Conservation (phyloP, 1,284 basidiomycete species). For the Cryptococcus sp. region DNA sequence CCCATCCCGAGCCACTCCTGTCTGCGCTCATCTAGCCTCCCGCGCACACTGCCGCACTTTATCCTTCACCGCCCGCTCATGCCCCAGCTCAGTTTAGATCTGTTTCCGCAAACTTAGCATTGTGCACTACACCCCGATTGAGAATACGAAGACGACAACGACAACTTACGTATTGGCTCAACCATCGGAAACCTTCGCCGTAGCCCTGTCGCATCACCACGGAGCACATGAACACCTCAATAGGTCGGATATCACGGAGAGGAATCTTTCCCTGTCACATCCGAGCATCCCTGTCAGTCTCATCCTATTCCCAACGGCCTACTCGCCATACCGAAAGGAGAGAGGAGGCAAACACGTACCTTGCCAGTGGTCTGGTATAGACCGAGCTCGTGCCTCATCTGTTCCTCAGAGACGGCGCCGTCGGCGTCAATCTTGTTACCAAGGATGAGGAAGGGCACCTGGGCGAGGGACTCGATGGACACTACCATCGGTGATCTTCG, state of each 20-base stretch:
- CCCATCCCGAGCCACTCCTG: not conserved
- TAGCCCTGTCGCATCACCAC: constrained; percentile 99
- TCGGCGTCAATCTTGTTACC: constrained; percentile 99
- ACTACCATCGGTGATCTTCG: constrained; percentile 26
- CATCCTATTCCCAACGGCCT: not conserved
- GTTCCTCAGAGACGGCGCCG: constrained; percentile 95
- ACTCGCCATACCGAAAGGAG: not conserved
- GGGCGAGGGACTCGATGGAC: constrained; percentile 83
- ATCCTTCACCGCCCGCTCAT: not conserved
- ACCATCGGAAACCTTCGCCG: constrained; percentile 98
- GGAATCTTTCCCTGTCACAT: constrained; percentile 82
- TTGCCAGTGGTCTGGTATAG: constrained; percentile 99
- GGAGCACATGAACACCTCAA: constrained; percentile 99
- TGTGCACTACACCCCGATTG: not conserved
- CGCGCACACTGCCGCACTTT: not conserved
- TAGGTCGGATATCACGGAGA: constrained; percentile 92
- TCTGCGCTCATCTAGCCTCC: not conserved
- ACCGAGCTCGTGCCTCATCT: constrained; percentile 90
- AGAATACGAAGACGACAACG: not conserved
- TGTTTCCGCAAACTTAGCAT: not conserved
- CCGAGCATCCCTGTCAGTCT: not conserved
- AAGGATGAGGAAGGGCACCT: constrained; percentile 97
- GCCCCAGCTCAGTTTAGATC: constrained; percentile 1
- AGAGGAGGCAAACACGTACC: constrained; percentile 54
- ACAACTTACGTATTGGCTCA: constrained; percentile 84